Evolutionary conservation across 306 rosid genomes (phyloP), one percentile per base, ranked within the genome.

Genomic region (Cicer pinnatifidum): DNA sequence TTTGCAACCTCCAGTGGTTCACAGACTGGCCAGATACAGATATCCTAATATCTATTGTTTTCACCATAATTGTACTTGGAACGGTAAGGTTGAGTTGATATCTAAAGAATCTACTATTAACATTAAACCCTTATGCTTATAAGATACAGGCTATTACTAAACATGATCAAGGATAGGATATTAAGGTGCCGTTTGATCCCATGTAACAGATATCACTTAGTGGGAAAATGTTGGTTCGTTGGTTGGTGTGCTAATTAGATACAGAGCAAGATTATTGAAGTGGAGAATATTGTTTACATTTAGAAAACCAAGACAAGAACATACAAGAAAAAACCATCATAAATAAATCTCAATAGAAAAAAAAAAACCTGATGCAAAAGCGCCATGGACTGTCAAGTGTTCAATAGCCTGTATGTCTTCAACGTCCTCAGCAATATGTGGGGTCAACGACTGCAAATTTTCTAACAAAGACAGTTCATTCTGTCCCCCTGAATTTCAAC

Each of bases 341-440:
- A 7, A 40, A 65, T 52, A 71, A 64, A 38, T 11, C 38, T 72
- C 15, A 17, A 17, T 9, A 57, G 81, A 44, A 57, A 63, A 63
- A 73, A 82, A 89, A n/a, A n/a, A n/a, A n/a, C 98, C 96, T 75
- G 92, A 77, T 79, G 91, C 81, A 74, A 86, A 78, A 79, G 92
- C 82, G 78, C 98, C 98, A 1, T 84, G 91, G 53, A 88, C 85
- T n/a, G 85, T 78, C 79, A 91, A 75, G 82, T 69, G 85, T 68
- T 93, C 97, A 39, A 87, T 81, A 16, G 92, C 82, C 40, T 81
- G 85, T 64, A 67, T 53, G 84, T 91, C 98, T 79, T 84, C 88
- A 12, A 75, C 77, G 54, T 85, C 85, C 65, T 88, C 86, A 6
- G 83, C 67, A 76, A 82, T 61, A 77, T 88, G 92, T 37, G 97